These are phyloP conservation scores for Colletotrichum godetiae DNA, from an alignment of 2,329 filamentous ascomycete genomes.

Conservation along the genomic window DNA sequence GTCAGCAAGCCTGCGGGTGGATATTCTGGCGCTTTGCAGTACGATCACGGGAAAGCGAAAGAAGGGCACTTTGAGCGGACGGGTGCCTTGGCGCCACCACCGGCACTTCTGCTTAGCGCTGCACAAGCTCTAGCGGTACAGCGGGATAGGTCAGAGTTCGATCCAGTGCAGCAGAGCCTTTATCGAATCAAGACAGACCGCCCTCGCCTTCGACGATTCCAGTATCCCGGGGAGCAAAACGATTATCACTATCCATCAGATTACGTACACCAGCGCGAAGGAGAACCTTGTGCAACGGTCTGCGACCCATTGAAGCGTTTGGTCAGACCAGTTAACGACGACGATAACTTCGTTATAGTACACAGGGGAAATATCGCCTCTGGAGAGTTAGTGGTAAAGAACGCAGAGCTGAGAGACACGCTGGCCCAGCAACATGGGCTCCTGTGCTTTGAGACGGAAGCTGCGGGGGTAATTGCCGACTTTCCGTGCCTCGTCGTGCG, in stretches of 20 bases:
- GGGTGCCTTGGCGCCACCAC: background rate
- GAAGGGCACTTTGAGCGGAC: background rate
- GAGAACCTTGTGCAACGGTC: background rate
- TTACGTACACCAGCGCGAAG: background rate
- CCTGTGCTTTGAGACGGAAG: constrained; percentile 38
- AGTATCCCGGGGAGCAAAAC: background rate
- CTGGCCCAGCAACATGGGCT: constrained; percentile 27
- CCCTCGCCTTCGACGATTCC: background rate
- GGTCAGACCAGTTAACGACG: constrained; percentile 20
- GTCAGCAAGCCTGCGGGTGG: background rate
- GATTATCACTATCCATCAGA: background rate
- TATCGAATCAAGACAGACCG: background rate
- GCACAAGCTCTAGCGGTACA: background rate
- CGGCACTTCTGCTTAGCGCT: background rate
- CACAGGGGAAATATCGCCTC: constrained; percentile 39
- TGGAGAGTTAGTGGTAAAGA: constrained; percentile 33
- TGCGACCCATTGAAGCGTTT: constrained; percentile 27
- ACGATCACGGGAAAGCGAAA: constrained; percentile 2
- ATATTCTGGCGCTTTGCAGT: background rate
- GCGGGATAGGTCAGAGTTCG: background rate
- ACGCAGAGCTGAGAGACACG: constrained; percentile 33
- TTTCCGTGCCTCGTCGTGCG: constrained; percentile 36
- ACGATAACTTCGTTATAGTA: constrained; percentile 27
- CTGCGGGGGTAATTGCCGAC: constrained; percentile 28
- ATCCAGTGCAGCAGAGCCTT: background rate